A percentile compares a stretch with the other conserved stretches of the same genome.
Conservation (phyloP, 306 rosid species). For the Ziziphus jujuba region DNA sequence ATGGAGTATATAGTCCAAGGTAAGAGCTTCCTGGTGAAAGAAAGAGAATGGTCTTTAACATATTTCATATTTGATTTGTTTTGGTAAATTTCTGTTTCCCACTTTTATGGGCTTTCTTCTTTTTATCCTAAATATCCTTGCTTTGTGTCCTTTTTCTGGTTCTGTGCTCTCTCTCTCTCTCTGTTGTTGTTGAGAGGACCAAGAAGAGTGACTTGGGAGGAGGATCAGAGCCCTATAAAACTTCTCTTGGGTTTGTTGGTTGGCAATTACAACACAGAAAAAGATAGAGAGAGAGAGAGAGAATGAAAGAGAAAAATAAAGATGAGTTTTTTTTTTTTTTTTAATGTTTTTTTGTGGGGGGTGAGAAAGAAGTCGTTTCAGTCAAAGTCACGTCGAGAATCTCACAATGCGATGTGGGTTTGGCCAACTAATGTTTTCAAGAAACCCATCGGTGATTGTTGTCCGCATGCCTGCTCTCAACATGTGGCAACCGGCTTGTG, state of each 20-base stretch:
- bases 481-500: constrained; percentile 12
- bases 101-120: too few species aligned
- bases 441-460: neutral
- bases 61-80: too few species aligned
- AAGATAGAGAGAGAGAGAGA: neutral
- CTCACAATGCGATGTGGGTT: neutral
- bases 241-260: constrained; percentile 2
- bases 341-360: too few species aligned
- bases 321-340: neutral
- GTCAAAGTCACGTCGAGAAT: constrained; percentile 16
- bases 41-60: constrained; percentile 45
- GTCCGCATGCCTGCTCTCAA: constrained; percentile 17
- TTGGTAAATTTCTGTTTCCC: too few species aligned
- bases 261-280: neutral
- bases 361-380: constrained; percentile 8
- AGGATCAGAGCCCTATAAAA: too few species aligned
- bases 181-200: too few species aligned
- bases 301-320: neutral
- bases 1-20: constrained; percentile 59
- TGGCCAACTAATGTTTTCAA: constrained; percentile 19
- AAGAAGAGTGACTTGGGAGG: too few species aligned
- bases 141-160: too few species aligned
- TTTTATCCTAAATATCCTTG: too few species aligned
- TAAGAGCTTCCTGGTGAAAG: constrained; percentile 46
- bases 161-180: too few species aligned